Conservation (phyloP, 345 rosid genomes). For the Salix exigua region DNA sequence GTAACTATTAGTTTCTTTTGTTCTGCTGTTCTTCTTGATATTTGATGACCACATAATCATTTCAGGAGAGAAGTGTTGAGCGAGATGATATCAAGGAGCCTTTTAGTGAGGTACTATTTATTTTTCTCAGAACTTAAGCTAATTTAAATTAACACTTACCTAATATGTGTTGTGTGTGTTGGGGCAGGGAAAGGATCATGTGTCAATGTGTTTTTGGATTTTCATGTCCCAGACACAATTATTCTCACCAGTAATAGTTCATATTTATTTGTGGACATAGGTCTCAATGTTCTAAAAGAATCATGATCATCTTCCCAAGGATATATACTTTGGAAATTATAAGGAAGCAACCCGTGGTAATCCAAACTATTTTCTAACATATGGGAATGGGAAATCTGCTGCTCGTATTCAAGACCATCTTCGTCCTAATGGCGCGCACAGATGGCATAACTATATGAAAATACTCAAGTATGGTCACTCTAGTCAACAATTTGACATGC, state of each 20-base stretch:
- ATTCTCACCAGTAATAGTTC: background rate
- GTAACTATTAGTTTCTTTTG: background rate
- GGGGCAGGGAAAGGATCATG: background rate
- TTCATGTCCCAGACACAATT: background rate
- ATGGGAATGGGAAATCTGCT: slow-evolving; percentile 97
- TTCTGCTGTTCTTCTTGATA: background rate
- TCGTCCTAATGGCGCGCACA: slow-evolving; percentile 96
- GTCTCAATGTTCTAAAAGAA: slow-evolving; percentile 96
- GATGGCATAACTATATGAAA: slow-evolving; percentile 96
- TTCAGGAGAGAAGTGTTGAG: slow-evolving; percentile 92
- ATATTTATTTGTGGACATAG: slow-evolving; percentile 32
- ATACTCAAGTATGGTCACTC: slow-evolving; percentile 51
- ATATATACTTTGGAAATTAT: slow-evolving; percentile 79
- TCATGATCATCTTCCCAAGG: slow-evolving; percentile 85
- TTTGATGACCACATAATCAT: slow-evolving; percentile 23
- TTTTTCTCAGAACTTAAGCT: background rate
- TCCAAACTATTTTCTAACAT: slow-evolving; percentile 86
- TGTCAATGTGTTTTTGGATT: background rate
- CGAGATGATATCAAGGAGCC: slow-evolving; percentile 83
- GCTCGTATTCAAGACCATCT: slow-evolving; percentile 89
- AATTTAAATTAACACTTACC: background rate
- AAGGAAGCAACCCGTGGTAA: slow-evolving; percentile 82
- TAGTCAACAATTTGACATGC: background rate
- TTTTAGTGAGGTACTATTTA: slow-evolving; percentile 67
- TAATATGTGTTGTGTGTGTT: background rate